A percentile compares a stretch with the other conserved stretches of the same genome.
Evolutionary conservation across 2,329 filamentous ascomycete genomes (phyloP).

Genomic region (Capronia epimyces): DNA sequence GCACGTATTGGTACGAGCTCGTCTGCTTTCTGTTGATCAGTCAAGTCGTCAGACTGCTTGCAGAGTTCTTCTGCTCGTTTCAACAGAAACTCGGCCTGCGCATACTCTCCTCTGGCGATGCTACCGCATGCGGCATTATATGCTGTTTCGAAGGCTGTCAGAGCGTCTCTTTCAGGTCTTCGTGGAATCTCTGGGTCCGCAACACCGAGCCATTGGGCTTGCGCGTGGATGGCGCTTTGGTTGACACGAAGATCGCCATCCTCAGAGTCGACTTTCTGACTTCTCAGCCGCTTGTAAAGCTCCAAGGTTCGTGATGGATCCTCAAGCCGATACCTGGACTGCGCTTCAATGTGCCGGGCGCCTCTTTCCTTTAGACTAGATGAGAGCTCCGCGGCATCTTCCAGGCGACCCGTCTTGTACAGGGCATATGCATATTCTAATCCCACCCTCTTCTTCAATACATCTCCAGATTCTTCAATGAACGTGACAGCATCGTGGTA

Average conservation of each 20-base stretch:
- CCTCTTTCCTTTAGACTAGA: conserved; percentile 44
- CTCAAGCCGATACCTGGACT: conserved; percentile 58
- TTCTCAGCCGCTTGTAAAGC: conserved; percentile 49
- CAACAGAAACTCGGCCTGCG: conserved; percentile 54
- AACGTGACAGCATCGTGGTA: conserved; percentile 56
- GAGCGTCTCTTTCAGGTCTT: conserved; percentile 52
- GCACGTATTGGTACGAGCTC: conserved; percentile 57
- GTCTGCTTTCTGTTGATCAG: conserved; percentile 53
- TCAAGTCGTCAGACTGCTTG: conserved; percentile 54
- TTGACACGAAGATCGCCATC: conserved; percentile 59
- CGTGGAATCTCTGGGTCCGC: conserved; percentile 48
- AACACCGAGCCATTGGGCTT: conserved; percentile 55
- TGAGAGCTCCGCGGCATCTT: conserved; percentile 51
- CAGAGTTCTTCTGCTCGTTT: conserved; percentile 58
- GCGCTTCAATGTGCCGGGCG: conserved; percentile 56
- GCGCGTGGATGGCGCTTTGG: conserved; percentile 55
- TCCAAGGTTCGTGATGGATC: conserved; percentile 52
- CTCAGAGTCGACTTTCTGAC: conserved; percentile 43
- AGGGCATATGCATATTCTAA: conserved; percentile 60
- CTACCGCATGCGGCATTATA: conserved; percentile 61
- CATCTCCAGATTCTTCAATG: conserved; percentile 50
- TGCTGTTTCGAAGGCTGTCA: conserved; percentile 60
- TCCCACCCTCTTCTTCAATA: conserved; percentile 50
- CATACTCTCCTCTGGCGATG: conserved; percentile 56
- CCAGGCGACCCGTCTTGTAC: conserved; percentile 55